Base-by-base conservation (phyloP, 768 basidiomycete species). In the Tremella yokohamensis region DNA sequence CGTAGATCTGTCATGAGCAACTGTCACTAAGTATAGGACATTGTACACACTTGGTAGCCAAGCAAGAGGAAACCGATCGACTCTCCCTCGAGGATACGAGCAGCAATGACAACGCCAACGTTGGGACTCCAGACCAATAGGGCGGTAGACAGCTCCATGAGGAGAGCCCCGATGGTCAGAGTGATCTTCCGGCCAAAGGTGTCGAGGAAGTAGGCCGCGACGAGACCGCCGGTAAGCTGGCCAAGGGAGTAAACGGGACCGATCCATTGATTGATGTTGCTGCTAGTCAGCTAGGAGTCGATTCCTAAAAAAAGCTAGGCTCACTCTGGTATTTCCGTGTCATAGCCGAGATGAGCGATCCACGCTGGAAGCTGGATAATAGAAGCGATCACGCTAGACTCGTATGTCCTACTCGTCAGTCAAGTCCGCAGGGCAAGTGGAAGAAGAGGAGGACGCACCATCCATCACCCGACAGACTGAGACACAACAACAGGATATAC, bases 181-280 rank as follows among this genome's bases (percentile, higher is more conserved):
- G 60, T 64, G 18, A 57, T 52, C 54, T 64, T 63, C n/a, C 65
- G 52, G 20, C 65, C 65, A 9, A 67, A 40, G 18, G 52, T 64
- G 50, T 67, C 65, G 16, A 67, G 55, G 53, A 67, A 58, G 47
- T 61, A 64, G 7, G 65, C 62, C 12, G 65, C 63, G 25, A 64
- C 59, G 12, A 67, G 54, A 19, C 65, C 65, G 38, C 65, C 63
- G 6, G 64, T 60, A 0, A 67, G 60, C 42, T 67, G 65, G 19
- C 65, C 65, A 2, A 67, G 57, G 38, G 65, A 67, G 42, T 67
- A 67, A 38, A 67, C 65, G 9, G 65, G 65, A 19, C 65, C 65
- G 40, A 67, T 67, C 65, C 65, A 67, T 60, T 67, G 65, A 38
- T 67, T 67, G 34, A 58, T 42, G 15, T 19, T 15, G 40, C 60